A percentile compares a stretch with the other conserved stretches of the same genome.
phyloP scores from a whole-genome alignment of 768 basidiomycete species.

The Rhizopogon vinicolor region DNA sequence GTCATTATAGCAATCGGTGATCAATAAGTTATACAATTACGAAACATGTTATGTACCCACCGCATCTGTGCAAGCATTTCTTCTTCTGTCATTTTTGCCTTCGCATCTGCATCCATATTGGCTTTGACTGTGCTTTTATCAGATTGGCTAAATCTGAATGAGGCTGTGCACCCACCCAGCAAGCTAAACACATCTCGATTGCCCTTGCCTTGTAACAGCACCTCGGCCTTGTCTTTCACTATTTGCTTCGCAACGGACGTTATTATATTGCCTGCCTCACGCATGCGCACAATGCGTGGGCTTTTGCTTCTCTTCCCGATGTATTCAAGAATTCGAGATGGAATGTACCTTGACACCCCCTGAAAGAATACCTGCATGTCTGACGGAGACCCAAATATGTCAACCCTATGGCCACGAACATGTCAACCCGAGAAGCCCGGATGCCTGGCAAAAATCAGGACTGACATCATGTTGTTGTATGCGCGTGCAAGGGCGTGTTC shows the following conservation, averaged over 20 bases:
- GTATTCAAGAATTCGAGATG: slow-evolving; percentile 27
- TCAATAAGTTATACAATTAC: not conserved
- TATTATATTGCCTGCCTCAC: not conserved
- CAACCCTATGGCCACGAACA: slow-evolving; percentile 1
- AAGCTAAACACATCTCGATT: slow-evolving; percentile 21
- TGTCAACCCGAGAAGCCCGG: not conserved
- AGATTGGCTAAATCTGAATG: not conserved
- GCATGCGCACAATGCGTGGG: slow-evolving; percentile 9
- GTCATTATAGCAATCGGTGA: not conserved
- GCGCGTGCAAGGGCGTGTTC: slow-evolving; percentile 2
- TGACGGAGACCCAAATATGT: slow-evolving; percentile 7
- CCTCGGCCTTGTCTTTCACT: slow-evolving; percentile 11
- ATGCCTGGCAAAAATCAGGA: not conserved
- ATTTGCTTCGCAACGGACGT: slow-evolving; percentile 4
- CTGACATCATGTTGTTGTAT: slow-evolving; percentile 4
- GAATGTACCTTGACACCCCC: slow-evolving; percentile 26
- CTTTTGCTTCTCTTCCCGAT: slow-evolving; percentile 24
- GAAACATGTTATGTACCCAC: slow-evolving; percentile 7
- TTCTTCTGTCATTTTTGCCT: slow-evolving; percentile 15
- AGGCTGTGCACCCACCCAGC: slow-evolving; percentile 27
- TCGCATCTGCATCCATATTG: slow-evolving; percentile 22
- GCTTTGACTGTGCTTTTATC: slow-evolving; percentile 16
- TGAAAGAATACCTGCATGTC: slow-evolving; percentile 23
- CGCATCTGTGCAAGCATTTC: slow-evolving; percentile 11
- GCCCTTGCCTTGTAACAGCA: slow-evolving; percentile 3